Conservation (phyloP, 1,139 yeast species). For the Saccharomyces hybrid region DNA sequence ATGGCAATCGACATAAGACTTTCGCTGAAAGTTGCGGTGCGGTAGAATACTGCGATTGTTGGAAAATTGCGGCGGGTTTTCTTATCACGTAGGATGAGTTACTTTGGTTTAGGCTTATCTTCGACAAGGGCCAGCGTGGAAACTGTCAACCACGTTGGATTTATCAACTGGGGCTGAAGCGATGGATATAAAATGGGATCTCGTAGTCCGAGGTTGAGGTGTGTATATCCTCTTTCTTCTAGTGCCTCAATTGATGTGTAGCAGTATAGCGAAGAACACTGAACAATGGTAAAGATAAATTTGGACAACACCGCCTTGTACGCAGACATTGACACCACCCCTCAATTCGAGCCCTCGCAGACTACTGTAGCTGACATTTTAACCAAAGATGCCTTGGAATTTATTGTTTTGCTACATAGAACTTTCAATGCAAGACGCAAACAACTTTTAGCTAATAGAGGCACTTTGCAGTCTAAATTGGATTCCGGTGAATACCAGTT, state of each 20-base stretch:
- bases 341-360: conserved; percentile 50
- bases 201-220: neutral
- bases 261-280: conserved; percentile 22
- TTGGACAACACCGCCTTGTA: conserved; percentile 56
- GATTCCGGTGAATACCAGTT: conserved; percentile 51
- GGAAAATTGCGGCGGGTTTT: neutral
- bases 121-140: neutral
- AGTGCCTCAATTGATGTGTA: neutral
- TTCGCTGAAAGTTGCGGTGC: neutral
- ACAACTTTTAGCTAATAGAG: conserved; percentile 52
- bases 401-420: conserved; percentile 62
- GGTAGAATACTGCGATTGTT: neutral
- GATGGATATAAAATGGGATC: neutral
- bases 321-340: conserved; percentile 52
- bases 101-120: neutral
- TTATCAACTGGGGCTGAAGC: neutral
- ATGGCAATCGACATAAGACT: neutral
- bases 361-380: conserved; percentile 39
- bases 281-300: conserved; percentile 17
- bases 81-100: neutral
- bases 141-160: neutral
- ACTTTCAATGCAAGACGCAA: conserved; percentile 54
- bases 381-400: conserved; percentile 53
- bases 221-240: neutral
- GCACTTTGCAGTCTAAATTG: conserved; percentile 46